These are phyloP conservation scores for Gaertneriomyces semiglobifer DNA, from an alignment of 192 early-diverging fungal genomes.

Conservation along the genomic window DNA sequence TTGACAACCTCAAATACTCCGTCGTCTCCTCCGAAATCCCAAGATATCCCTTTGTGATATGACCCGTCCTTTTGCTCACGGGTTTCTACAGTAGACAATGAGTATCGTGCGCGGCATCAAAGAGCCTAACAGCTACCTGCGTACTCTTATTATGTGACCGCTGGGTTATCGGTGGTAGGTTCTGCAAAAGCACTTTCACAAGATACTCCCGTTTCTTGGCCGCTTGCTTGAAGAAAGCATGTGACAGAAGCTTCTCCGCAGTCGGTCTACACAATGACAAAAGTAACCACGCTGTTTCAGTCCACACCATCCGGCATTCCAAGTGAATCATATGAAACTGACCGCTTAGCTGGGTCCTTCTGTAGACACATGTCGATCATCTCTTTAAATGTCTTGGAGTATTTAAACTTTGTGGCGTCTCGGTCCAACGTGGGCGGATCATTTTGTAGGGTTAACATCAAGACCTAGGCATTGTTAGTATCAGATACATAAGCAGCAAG, in stretches of 20 bases:
- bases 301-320: neutral
- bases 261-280: constrained; percentile 54
- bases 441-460: constrained; percentile 84
- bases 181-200: constrained; percentile 50
- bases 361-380: constrained; percentile 80
- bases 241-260: constrained; percentile 72
- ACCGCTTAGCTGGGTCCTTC: constrained; percentile 71
- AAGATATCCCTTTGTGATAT: constrained; percentile 49
- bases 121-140: neutral
- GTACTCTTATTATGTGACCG: constrained; percentile 57
- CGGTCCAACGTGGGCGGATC: constrained; percentile 82
- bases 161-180: constrained; percentile 66
- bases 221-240: constrained; percentile 70
- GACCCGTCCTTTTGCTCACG: constrained; percentile 25
- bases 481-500: neutral
- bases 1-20: neutral
- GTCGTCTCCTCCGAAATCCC: constrained; percentile 54
- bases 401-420: constrained; percentile 69
- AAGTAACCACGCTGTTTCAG: neutral
- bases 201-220: constrained; percentile 69
- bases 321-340: constrained; percentile 5
- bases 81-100: constrained; percentile 2
- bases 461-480: constrained; percentile 48
- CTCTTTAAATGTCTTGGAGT: constrained; percentile 75
- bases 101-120: neutral